Evolutionary conservation across 1,284 basidiomycete species (phyloP), one percentile per base, ranked within the genome.

Genomic region (Irpex lacteus): DNA sequence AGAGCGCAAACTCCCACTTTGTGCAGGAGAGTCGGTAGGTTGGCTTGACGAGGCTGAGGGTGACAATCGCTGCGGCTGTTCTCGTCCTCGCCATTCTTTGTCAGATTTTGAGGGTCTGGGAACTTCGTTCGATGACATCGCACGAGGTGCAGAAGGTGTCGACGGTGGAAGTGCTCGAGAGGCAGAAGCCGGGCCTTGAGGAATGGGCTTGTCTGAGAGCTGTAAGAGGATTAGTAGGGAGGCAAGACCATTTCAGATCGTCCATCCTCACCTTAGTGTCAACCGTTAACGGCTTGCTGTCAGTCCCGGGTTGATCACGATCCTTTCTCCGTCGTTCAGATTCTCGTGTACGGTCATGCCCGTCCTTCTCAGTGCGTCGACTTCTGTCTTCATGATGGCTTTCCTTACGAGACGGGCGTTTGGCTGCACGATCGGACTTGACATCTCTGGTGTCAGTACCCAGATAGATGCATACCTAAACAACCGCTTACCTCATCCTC

Each of bases 391-490:
- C 90, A 63, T 90, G 84, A 70, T 91, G 88, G 34, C 83, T 77
- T 5, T 92, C 90, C 72, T 90, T 90, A 58, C 91, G 86, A 65
- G 90, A 88, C 62, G 84, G 83, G 37, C 90, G 87, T 72, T 92
- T 92, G 11, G 86, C 83, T 53, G 81, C 81, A 65, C 91, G 84
- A 62, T 92, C 91, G 65, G 84, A 76, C 89, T 92, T 68, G 6
- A 63, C 69, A 66, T 64, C 6, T 13, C 40, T 13, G n/a, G 40
- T 5, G 26, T 52, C n/a, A 52, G 18, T 52, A n/a, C 8, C 15
- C 2, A 52, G 13, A 52, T 19, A 8, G 61, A 64, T 26, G 60
- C 63, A 71, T 63, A 50, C 63, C 62, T 50, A 32, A 56, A 62
- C 55, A 59, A 52, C 8, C 7, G 79, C 87, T 73, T 73, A 91